Evolutionary conservation across 2,329 filamentous ascomycete genomes (phyloP).

Genomic region (Paracoccidioides brasiliensis): DNA sequence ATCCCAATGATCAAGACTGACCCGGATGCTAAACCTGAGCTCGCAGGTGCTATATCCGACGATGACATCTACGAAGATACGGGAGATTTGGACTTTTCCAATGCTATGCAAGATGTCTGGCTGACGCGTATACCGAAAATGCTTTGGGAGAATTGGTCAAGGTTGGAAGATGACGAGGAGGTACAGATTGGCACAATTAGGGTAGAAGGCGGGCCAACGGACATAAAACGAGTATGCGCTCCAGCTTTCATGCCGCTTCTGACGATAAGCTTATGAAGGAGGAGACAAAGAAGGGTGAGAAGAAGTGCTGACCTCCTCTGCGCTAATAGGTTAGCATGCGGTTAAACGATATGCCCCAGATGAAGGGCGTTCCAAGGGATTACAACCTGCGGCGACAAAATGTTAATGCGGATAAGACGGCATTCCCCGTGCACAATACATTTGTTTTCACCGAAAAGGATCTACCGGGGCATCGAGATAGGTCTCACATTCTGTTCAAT

Average conservation of each 20-base stretch:
- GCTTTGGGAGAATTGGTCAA: slow-evolving; percentile 66
- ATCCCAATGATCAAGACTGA: slow-evolving; percentile 28
- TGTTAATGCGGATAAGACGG: slow-evolving; percentile 30
- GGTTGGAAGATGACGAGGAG: slow-evolving; percentile 66
- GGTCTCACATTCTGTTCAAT: slow-evolving; percentile 29
- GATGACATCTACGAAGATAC: slow-evolving; percentile 60
- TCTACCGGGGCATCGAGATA: slow-evolving; percentile 57
- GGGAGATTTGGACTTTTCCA: slow-evolving; percentile 48
- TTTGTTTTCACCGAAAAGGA: slow-evolving; percentile 92
- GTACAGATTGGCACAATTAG: slow-evolving; percentile 66
- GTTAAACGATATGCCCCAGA: slow-evolving; percentile 53
- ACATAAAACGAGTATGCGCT: slow-evolving; percentile 34
- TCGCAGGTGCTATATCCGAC: slow-evolving; percentile 34
- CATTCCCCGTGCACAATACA: slow-evolving; percentile 56
- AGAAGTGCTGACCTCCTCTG: not conserved
- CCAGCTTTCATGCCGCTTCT: not conserved
- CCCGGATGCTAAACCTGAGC: slow-evolving; percentile 27
- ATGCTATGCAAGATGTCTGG: slow-evolving; percentile 43
- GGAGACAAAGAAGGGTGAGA: not conserved
- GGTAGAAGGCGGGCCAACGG: slow-evolving; percentile 43
- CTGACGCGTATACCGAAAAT: slow-evolving; percentile 66
- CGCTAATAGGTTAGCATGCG: slow-evolving; percentile 50
- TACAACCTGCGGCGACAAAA: slow-evolving; percentile 67
- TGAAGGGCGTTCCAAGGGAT: slow-evolving; percentile 69
- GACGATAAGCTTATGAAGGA: not conserved